A percentile compares a stretch with the other conserved stretches of the same genome.
These are phyloP conservation scores for Nicotiana tabacum DNA, from an alignment of 257 asterid genomes.

Conservation along the genomic window DNA sequence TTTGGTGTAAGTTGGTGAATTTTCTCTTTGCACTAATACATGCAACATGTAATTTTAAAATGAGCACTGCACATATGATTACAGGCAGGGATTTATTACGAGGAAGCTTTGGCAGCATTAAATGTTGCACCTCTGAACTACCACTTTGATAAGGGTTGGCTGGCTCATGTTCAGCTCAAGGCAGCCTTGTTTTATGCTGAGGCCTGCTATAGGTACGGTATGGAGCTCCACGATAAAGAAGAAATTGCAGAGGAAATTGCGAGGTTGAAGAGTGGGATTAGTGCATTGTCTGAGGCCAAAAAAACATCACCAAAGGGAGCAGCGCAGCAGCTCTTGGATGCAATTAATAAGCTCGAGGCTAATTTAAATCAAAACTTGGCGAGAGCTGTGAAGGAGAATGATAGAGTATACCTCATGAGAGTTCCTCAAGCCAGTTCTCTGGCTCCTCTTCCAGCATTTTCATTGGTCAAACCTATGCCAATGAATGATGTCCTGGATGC, in stretches of 20 bases:
- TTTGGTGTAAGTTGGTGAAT: not conserved
- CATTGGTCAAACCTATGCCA: conserved; percentile 91
- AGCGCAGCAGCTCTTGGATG: conserved; percentile 81
- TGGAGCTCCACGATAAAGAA: conserved; percentile 93
- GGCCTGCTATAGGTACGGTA: conserved; percentile 82
- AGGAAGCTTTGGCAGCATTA: conserved; percentile 85
- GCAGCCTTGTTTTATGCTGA: conserved; percentile 93
- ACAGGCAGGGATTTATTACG: conserved; percentile 87
- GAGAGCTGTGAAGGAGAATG: conserved; percentile 91
- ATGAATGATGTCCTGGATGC: conserved; percentile 92
- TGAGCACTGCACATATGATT: not conserved
- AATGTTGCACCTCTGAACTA: conserved; percentile 70
- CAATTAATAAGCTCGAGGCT: conserved; percentile 64
- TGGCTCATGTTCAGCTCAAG: conserved; percentile 86
- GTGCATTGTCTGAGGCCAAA: conserved; percentile 65
- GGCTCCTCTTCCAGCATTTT: conserved; percentile 75
- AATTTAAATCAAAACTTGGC: conserved; percentile 67
- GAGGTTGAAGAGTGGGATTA: conserved; percentile 79
- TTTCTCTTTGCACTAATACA: not conserved
- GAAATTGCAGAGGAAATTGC: conserved; percentile 98
- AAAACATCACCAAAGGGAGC: conserved; percentile 81
- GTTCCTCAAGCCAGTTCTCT: conserved; percentile 83
- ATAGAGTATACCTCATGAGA: conserved; percentile 93
- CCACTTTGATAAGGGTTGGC: conserved; percentile 90
- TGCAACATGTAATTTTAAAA: not conserved